Base-by-base conservation (phyloP, 352 stramenopile genomes). In the Phytophthora melonis region DNA sequence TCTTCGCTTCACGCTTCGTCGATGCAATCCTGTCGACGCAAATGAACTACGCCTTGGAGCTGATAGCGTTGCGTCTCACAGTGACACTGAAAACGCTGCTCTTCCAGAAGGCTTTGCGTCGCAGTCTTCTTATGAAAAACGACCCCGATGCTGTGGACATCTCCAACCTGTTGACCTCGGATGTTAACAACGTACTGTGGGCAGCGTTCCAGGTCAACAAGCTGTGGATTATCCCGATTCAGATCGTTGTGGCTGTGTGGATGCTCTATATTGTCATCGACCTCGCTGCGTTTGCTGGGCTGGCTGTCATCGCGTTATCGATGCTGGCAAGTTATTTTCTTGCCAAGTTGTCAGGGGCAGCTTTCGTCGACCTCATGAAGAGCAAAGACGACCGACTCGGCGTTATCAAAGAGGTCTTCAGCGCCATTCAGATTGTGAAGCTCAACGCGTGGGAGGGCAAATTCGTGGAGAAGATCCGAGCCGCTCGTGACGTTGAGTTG, bases 391-490 rank as follows among this genome's bases (percentile, higher is more conserved):
- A 78, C 19, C 88, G 97, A 14, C 87, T 99, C 50, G 93, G 98
- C 66, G 39, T 93, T 0, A 94, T 97, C 50, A 98, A 94, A 65
- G 97, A 99, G 73, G 86, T 97, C 0, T 84, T 99, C 25, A 80
- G 80, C 21, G 88, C 93, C 16, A 98, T 99, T 66, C 95, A 98
- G 77, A 89, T 99, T 52, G 93, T 99, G 69, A 99, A 99, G 71
- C 74, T 99, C 0, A 98, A 98, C 64, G 90, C 86, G 1, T 98
- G 92, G 92, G 95, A 98, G 64, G 45, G 60, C 34, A 87, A 91
- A 13, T 97, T 98, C 75, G 70, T 78, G 13, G 89, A 91, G 9
- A 88, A 96, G 72, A 90, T 98, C 27, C 62, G 71, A 47, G 47
- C 70, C 11, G 49, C 93, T 16, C 83, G 93, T 21, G 65, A 81